Evolutionary conservation across 1,284 basidiomycete genomes (phyloP).

Genomic region (Sporisorium sorghi): DNA sequence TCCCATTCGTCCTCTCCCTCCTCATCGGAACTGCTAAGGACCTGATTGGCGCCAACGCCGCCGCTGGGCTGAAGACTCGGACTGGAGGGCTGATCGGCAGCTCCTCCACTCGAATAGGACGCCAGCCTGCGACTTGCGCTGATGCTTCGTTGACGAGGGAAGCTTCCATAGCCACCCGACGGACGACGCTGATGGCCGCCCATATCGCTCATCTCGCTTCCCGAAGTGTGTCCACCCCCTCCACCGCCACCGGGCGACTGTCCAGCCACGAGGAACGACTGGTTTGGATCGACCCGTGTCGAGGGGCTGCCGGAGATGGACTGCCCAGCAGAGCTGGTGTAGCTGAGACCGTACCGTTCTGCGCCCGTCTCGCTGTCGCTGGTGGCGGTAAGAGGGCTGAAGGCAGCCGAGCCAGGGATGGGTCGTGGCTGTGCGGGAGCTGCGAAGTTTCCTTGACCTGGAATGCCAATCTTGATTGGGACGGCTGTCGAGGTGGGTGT

Average conservation of each 20-base stretch:
- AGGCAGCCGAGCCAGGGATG: constrained; percentile 43
- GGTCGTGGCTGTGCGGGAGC: constrained; percentile 57
- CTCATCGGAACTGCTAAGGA: constrained; percentile 61
- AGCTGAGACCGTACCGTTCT: constrained; percentile 59
- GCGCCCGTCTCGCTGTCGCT: constrained; percentile 57
- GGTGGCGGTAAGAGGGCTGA: constrained; percentile 56
- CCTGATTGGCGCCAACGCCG: constrained; percentile 17
- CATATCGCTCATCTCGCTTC: constrained; percentile 46
- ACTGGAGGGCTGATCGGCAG: constrained; percentile 30
- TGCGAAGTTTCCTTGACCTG: constrained; percentile 38
- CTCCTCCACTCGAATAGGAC: constrained; percentile 28
- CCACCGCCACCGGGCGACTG: constrained; percentile 44
- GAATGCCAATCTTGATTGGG: constrained; percentile 58
- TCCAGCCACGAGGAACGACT: constrained; percentile 33
- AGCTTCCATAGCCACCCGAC: constrained; percentile 36
- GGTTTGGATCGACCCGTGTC: constrained; percentile 24
- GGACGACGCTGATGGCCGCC: constrained; percentile 41
- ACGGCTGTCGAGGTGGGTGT: constrained; percentile 11
- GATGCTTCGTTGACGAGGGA: constrained; percentile 40
- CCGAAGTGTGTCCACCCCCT: constrained; percentile 40
- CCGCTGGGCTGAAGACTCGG: constrained; percentile 24
- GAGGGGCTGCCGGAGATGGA: constrained; percentile 55
- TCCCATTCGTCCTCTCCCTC: constrained; percentile 64
- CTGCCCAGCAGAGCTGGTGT: constrained; percentile 53
- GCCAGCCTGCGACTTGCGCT: constrained; percentile 39